These are phyloP conservation scores for Mrakia blollopis DNA, from an alignment of 768 basidiomycete genomes.

Conservation along the genomic window DNA sequence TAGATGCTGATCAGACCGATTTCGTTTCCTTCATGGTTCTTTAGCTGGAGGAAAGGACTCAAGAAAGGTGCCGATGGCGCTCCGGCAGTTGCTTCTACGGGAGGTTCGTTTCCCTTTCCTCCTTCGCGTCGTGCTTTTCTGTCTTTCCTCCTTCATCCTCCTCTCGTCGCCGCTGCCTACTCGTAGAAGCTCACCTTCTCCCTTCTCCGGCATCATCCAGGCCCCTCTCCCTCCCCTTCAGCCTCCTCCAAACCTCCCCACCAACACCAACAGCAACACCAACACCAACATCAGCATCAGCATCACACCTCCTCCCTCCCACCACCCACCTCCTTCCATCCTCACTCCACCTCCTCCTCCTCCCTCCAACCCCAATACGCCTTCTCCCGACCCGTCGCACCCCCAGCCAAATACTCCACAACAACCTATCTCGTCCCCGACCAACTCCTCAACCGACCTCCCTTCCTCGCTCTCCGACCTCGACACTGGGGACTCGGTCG, in stretches of 20 bases:
- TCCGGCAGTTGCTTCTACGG: neutral
- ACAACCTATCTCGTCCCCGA: constrained; percentile 10
- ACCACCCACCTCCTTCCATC: neutral
- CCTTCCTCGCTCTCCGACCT: neutral
- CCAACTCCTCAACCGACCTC: neutral
- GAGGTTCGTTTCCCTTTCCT: neutral
- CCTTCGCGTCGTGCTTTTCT: neutral
- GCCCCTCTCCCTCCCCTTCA: neutral
- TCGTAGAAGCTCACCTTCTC: neutral
- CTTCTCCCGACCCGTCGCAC: neutral
- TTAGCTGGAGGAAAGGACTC: neutral
- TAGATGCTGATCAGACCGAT: too few species aligned
- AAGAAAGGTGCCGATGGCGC: neutral
- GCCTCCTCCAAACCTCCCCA: neutral
- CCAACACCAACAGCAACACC: too few species aligned
- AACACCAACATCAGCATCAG: too few species aligned
- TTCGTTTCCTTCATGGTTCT: neutral
- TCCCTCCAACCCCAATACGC: neutral
- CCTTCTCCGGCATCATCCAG: neutral
- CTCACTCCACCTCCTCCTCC: neutral
- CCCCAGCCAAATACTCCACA: constrained; percentile 7
- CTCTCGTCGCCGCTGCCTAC: neutral
- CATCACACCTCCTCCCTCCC: neutral
- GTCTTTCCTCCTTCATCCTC: neutral
- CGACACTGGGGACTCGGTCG: constrained; percentile 2